These are phyloP conservation scores for Umbilicus rupestris DNA, from an alignment of 164 flowering plant species.

Conservation along the genomic window DNA sequence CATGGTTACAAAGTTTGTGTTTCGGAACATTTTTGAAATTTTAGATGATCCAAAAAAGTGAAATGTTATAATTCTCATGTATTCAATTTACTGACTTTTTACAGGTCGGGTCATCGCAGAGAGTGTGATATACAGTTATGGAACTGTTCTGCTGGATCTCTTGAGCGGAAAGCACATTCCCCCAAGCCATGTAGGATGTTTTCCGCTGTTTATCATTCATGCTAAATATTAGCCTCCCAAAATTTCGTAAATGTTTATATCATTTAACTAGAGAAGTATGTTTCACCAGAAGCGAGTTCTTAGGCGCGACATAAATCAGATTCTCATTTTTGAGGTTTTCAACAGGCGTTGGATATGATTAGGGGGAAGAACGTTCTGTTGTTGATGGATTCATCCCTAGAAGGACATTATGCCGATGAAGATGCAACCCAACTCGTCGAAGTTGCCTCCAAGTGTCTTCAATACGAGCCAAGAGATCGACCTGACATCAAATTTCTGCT, in stretches of 20 bases:
- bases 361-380: slow-evolving; percentile 71
- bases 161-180: slow-evolving; percentile 95
- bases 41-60: too few species aligned
- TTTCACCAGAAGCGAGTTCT: too few species aligned
- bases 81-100: slow-evolving; percentile 6
- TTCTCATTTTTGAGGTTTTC: background rate
- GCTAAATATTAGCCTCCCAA: background rate
- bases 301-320: background rate
- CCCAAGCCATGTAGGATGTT: slow-evolving; percentile 71
- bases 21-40: too few species aligned
- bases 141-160: slow-evolving; percentile 82
- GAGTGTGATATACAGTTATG: slow-evolving; percentile 93
- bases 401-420: slow-evolving; percentile 83
- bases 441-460: slow-evolving; percentile 90
- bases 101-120: slow-evolving; percentile 92
- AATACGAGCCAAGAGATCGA: slow-evolving; percentile 83
- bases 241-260: background rate
- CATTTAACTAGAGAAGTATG: too few species aligned
- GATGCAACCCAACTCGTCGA: slow-evolving; percentile 85
- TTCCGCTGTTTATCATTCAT: background rate
- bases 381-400: slow-evolving; percentile 89
- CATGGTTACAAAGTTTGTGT: too few species aligned
- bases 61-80: too few species aligned
- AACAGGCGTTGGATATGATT: slow-evolving; percentile 82
- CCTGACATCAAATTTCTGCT: slow-evolving; percentile 71